Base-by-base conservation (phyloP, 257 asterid genomes). In the Perilla frutescens region DNA sequence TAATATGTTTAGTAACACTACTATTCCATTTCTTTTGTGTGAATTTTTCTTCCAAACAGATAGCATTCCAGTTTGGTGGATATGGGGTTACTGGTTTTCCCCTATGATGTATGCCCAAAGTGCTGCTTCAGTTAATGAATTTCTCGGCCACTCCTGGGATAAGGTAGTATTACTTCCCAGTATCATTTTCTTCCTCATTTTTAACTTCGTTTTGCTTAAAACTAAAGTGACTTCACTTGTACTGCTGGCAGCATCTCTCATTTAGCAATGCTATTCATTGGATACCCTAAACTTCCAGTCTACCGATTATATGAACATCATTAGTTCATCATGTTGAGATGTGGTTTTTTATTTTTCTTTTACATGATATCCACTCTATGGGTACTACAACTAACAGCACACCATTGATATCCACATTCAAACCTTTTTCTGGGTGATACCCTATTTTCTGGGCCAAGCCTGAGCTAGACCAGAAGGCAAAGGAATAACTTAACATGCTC, bases 51-150 rank as follows among this genome's bases (percentile, higher is more conserved):
- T 66, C 45, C 39, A 41, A 62, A 72, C 86, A 89, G 96, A 89
- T 85, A 82, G 91, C 84, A 87, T 89, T 56, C 93, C 96, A 9
- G 78, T 80, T 77, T 93, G 97, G 98, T 91, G 97, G 96, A 89
- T 91, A 45, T 93, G 98, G 98, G 97, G 97, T 81, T 93, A 89
- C 84, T 93, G 97, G 97, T 34, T 85, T 74, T 93, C 97, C 49
- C 98, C 98, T 5, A 80, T 93, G 91, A 93, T 87, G 96, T 93
- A 91, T 81, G 96, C 91, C 54, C 97, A 91, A 74, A 91, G 83
- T 82, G 96, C 98, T 36, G 85, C 89, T 82, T 85, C 92, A 8
- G 97, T 90, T 13, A 93, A 93, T 70, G 98, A 93, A 80, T 89
- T 93, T 75, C 91, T 85, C 0, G 96, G 97, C 50, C 86, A 82